Evolutionary conservation across 2,329 filamentous ascomycete genomes (phyloP).

Genomic region (Didymosphaeria variabile): DNA sequence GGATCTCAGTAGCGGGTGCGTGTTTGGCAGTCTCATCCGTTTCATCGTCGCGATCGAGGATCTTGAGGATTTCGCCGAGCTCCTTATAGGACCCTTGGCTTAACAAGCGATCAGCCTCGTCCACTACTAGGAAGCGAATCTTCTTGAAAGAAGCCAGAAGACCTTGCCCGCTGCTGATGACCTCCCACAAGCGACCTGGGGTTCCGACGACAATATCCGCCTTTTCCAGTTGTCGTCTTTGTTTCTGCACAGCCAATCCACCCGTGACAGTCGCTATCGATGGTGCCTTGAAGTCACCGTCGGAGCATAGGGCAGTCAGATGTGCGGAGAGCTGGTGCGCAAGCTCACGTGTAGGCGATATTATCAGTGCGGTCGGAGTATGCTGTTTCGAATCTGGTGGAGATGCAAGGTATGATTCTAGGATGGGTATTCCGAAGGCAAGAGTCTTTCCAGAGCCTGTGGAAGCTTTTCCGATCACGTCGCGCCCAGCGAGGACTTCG

Average conservation of each 20-base stretch:
- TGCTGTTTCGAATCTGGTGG: slow-evolving; percentile 50
- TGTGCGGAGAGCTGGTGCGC: slow-evolving; percentile 91
- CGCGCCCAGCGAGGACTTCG: slow-evolving; percentile 80
- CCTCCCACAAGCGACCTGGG: slow-evolving; percentile 92
- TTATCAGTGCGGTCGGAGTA: slow-evolving; percentile 71
- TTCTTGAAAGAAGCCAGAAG: slow-evolving; percentile 75
- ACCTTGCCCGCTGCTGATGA: slow-evolving; percentile 78
- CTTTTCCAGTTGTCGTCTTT: slow-evolving; percentile 81
- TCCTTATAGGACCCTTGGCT: slow-evolving; percentile 97
- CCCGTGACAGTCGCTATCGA: slow-evolving; percentile 87
- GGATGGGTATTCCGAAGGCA: slow-evolving; percentile 91
- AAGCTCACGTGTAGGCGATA: slow-evolving; percentile 92
- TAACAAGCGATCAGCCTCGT: slow-evolving; percentile 91
- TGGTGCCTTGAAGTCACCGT: slow-evolving; percentile 67
- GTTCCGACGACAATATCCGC: slow-evolving; percentile 95
- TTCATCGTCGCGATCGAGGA: slow-evolving; percentile 73
- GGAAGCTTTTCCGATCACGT: slow-evolving; percentile 94
- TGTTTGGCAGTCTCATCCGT: slow-evolving; percentile 52
- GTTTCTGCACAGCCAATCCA: slow-evolving; percentile 92
- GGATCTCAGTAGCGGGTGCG: slow-evolving; percentile 34
- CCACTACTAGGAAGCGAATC: slow-evolving; percentile 85
- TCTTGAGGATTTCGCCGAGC: slow-evolving; percentile 83
- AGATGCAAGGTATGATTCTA: slow-evolving; percentile 77
- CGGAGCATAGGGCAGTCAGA: slow-evolving; percentile 76
- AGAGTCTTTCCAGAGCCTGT: slow-evolving; percentile 97